These are phyloP conservation scores for Blastobotrys malaysiensis DNA, from an alignment of 1,139 yeast genomes.

Conservation along the genomic window DNA sequence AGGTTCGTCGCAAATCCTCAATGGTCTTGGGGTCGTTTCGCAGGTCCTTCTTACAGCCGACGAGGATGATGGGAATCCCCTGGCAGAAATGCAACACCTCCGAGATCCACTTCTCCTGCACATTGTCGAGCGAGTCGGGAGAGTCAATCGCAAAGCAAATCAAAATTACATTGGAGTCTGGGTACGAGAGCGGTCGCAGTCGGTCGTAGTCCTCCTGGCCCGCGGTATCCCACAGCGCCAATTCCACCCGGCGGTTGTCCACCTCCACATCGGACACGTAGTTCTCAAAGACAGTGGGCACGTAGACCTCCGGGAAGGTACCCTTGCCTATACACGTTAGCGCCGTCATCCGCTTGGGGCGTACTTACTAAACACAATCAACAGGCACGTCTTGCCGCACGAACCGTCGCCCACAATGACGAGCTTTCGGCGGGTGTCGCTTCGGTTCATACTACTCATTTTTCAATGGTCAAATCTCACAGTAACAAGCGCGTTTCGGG, in stretches of 20 bases:
- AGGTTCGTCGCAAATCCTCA: conserved; percentile 73
- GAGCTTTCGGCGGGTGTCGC: conserved; percentile 53
- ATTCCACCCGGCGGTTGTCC: conserved; percentile 85
- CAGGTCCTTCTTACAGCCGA: conserved; percentile 87
- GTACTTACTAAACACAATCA: conserved; percentile 23
- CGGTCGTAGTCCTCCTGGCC: conserved; percentile 98
- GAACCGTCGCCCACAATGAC: conserved; percentile 97
- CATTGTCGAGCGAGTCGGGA: conserved; percentile 90
- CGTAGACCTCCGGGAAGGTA: conserved; percentile 92
- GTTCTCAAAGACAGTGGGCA: conserved; percentile 93
- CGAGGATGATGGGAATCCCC: conserved; percentile 87
- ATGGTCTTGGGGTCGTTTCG: conserved; percentile 73
- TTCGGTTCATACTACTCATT: conserved; percentile 24
- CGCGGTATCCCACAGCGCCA: conserved; percentile 97
- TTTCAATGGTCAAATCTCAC: background rate
- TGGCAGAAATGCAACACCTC: conserved; percentile 93
- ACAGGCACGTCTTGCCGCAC: conserved; percentile 76
- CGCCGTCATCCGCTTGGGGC: background rate
- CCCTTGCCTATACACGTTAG: conserved; percentile 63
- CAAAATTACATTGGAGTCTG: conserved; percentile 86
- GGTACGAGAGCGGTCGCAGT: conserved; percentile 87
- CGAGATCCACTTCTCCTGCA: conserved; percentile 90
- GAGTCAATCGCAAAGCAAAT: conserved; percentile 89
- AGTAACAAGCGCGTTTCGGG: background rate
- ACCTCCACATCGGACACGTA: conserved; percentile 93